Evolutionary conservation across 2,329 filamentous ascomycete species (phyloP).

Genomic region (Claviceps cyperi): DNA sequence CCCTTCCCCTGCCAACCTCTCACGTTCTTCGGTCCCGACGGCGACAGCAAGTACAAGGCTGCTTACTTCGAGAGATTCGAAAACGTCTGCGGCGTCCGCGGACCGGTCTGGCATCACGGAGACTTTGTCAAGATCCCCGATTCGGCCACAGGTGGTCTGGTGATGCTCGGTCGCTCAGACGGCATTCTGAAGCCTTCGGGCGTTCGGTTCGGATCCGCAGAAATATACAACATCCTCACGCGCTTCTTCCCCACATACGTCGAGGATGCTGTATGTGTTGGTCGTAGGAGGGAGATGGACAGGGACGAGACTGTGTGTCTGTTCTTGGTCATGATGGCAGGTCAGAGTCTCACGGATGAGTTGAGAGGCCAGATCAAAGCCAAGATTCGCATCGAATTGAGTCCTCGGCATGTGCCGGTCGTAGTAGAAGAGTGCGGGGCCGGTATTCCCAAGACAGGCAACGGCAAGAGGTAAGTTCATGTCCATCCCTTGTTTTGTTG

Average conservation of each 20-base stretch:
- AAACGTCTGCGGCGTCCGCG: constrained; percentile 21
- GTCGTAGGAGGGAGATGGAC: constrained; percentile 56
- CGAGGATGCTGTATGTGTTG: constrained; percentile 79
- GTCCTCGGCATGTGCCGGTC: constrained; percentile 76
- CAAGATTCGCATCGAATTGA: constrained; percentile 62
- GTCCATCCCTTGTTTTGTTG: background rate
- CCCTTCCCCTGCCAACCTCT: constrained; percentile 88
- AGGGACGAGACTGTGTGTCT: constrained; percentile 75
- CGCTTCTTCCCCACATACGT: constrained; percentile 66
- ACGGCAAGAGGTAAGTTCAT: constrained; percentile 78
- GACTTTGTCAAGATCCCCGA: constrained; percentile 67
- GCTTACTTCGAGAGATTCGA: constrained; percentile 83
- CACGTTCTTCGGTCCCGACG: constrained; percentile 61
- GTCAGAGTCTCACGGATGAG: constrained; percentile 40
- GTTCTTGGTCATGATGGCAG: constrained; percentile 64
- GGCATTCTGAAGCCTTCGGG: constrained; percentile 87
- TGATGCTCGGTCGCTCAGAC: constrained; percentile 87
- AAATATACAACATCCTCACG: constrained; percentile 91
- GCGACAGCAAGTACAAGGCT: constrained; percentile 58
- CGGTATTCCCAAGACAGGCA: constrained; percentile 81
- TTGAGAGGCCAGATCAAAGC: constrained; percentile 50
- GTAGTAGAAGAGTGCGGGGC: constrained; percentile 63
- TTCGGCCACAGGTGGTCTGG: constrained; percentile 56
- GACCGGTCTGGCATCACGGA: constrained; percentile 74
- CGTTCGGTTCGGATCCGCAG: constrained; percentile 81